Percentiles rank a stretch among this genome's conserved stretches.
These are phyloP conservation scores for Leccinellum albellum DNA, from an alignment of 768 basidiomycete species.

Conservation along the genomic window DNA sequence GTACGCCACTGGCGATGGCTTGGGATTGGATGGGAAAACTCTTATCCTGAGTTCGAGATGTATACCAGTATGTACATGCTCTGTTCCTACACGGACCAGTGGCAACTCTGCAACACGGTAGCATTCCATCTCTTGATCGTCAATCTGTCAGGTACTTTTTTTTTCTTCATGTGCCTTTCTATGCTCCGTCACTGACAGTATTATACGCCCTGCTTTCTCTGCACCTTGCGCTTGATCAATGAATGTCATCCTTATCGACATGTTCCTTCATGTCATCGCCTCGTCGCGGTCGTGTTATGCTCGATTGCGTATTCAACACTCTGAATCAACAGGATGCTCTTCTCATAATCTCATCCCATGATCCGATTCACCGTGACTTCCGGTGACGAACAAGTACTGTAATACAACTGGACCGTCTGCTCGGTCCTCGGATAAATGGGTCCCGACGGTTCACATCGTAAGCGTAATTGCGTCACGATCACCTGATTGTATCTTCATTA, in stretches of 20 bases:
- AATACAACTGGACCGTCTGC: background rate
- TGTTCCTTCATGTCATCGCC: background rate
- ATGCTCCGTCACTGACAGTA: background rate
- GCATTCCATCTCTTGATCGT: conserved; percentile 3
- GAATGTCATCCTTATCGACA: background rate
- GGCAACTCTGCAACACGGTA: background rate
- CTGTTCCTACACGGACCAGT: background rate
- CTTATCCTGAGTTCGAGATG: background rate
- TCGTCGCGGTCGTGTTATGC: background rate
- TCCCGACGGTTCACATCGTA: background rate
- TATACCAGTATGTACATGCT: background rate
- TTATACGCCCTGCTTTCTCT: background rate
- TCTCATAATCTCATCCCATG: background rate
- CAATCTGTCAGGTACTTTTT: background rate
- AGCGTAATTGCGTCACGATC: background rate
- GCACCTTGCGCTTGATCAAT: background rate
- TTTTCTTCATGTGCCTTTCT: background rate
- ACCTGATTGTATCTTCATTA: background rate
- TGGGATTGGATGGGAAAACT: background rate
- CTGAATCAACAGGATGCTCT: background rate
- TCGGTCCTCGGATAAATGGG: background rate
- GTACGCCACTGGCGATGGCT: background rate
- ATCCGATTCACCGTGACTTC: background rate
- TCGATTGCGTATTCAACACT: background rate
- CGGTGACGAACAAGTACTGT: background rate